Evolutionary conservation across 2,329 filamentous ascomycete genomes (phyloP).

Genomic region (Neurospora sp.): DNA sequence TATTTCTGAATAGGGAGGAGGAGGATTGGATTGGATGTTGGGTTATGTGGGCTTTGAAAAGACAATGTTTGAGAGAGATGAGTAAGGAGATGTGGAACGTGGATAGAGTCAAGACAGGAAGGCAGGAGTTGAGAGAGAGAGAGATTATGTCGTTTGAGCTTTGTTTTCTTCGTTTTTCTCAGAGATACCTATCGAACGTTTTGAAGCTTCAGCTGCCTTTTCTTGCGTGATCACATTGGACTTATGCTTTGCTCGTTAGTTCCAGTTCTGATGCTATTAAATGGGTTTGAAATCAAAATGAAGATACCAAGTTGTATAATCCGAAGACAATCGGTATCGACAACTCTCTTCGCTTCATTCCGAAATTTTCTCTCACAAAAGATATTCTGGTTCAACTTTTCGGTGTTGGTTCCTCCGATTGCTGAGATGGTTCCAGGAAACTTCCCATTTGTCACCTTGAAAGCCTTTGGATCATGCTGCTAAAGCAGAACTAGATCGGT

Average conservation of each 20-base stretch:
- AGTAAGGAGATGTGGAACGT: neutral
- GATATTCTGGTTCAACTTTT: too few species aligned
- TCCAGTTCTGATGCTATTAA: too few species aligned
- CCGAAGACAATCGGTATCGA: too few species aligned
- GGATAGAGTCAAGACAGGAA: neutral
- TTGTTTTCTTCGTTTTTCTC: neutral
- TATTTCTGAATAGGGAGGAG: neutral
- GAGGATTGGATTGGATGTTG: neutral
- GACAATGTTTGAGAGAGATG: neutral
- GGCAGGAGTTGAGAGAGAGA: neutral
- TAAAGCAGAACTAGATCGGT: too few species aligned
- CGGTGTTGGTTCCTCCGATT: too few species aligned
- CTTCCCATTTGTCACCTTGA: too few species aligned
- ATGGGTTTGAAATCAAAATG: too few species aligned
- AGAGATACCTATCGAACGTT: neutral
- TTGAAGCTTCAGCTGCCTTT: neutral
- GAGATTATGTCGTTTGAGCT: neutral
- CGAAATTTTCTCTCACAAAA: too few species aligned
- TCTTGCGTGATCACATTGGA: neutral
- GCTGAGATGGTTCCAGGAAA: too few species aligned
- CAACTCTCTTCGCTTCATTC: too few species aligned
- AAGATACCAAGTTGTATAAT: too few species aligned
- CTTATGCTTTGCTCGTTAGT: neutral
- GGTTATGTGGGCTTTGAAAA: neutral
- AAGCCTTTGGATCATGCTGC: too few species aligned